A percentile compares a stretch with the other conserved stretches of the same genome.
Evolutionary conservation across 495 filamentous ascomycete genomes (phyloP).

Genomic region (Aspergillus nidulans): DNA sequence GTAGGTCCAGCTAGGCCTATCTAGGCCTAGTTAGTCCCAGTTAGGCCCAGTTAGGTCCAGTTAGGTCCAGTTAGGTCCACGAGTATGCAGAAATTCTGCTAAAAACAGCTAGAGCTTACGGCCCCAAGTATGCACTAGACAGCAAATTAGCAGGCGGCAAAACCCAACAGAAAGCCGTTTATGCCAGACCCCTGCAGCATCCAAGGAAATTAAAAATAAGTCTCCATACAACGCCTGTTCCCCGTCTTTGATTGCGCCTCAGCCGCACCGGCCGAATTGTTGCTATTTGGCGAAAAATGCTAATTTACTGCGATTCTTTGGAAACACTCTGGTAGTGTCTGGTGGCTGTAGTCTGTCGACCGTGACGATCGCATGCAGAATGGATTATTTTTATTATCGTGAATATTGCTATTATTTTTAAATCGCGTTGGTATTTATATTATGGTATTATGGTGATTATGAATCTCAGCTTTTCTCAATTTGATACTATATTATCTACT

Average conservation of each 20-base stretch:
- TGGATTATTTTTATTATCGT: neutral
- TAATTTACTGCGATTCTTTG: neutral
- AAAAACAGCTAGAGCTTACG: slow-evolving; percentile 2
- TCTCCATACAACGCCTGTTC: slow-evolving; percentile 15
- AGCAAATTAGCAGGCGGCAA: neutral
- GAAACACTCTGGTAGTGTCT: neutral
- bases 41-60: no score
- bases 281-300: neutral
- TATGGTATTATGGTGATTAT: no score
- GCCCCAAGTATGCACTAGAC: neutral
- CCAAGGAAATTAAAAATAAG: slow-evolving; percentile 15
- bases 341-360: slow-evolving; percentile 1
- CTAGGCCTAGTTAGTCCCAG: no score
- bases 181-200: slow-evolving; percentile 4
- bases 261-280: slow-evolving; percentile 18
- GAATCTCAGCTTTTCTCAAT: neutral
- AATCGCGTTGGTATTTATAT: no score
- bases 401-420: no score
- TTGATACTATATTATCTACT: neutral
- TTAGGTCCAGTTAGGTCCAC: no score
- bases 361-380: slow-evolving; percentile 19
- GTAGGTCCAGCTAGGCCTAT: no score
- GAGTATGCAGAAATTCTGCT: neutral
- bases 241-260: slow-evolving; percentile 21
- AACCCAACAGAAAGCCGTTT: slow-evolving; percentile 20